These are phyloP conservation scores for Isatis tinctoria DNA, from an alignment of 345 rosid species.

Conservation along the genomic window DNA sequence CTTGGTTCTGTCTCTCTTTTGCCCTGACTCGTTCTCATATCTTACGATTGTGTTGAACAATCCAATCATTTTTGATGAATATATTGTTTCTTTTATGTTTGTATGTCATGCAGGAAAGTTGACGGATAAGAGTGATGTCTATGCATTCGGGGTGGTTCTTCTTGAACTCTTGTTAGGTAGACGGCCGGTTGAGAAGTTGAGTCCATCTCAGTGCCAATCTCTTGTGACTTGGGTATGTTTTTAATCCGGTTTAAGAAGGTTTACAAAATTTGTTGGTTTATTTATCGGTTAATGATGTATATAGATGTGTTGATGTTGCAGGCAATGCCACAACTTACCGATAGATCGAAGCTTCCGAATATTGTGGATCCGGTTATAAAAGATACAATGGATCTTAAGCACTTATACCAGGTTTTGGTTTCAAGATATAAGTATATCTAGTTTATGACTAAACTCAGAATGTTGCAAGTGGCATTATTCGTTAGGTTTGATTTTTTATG, in stretches of 20 bases:
- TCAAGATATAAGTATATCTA: slow-evolving; percentile 23
- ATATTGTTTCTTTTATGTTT: slow-evolving; percentile 19
- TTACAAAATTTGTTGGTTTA: slow-evolving; percentile 39
- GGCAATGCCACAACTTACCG: slow-evolving; percentile 99
- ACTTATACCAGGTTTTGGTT: slow-evolving; percentile 75
- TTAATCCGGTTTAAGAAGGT: not conserved
- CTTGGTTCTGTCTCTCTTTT: not conserved
- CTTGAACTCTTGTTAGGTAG: slow-evolving; percentile 81
- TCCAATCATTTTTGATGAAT: not conserved
- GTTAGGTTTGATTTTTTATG: not conserved
- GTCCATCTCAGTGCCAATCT: slow-evolving; percentile 82
- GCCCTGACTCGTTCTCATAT: not conserved
- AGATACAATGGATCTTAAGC: slow-evolving; percentile 72
- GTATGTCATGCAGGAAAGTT: slow-evolving; percentile 54
- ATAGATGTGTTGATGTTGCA: slow-evolving; percentile 26
- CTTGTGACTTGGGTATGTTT: slow-evolving; percentile 81
- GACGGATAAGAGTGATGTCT: slow-evolving; percentile 96
- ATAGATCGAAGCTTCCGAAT: slow-evolving; percentile 73
- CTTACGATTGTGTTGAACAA: not conserved
- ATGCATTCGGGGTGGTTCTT: slow-evolving; percentile 90
- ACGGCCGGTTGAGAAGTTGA: slow-evolving; percentile 79
- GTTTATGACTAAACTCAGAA: slow-evolving; percentile 37
- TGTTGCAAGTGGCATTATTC: slow-evolving; percentile 46
- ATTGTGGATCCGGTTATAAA: slow-evolving; percentile 75
- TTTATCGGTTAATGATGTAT: slow-evolving; percentile 27